These are phyloP conservation scores for Cyamopsis tetragonoloba DNA, from an alignment of 306 rosid species.

Conservation along the genomic window DNA sequence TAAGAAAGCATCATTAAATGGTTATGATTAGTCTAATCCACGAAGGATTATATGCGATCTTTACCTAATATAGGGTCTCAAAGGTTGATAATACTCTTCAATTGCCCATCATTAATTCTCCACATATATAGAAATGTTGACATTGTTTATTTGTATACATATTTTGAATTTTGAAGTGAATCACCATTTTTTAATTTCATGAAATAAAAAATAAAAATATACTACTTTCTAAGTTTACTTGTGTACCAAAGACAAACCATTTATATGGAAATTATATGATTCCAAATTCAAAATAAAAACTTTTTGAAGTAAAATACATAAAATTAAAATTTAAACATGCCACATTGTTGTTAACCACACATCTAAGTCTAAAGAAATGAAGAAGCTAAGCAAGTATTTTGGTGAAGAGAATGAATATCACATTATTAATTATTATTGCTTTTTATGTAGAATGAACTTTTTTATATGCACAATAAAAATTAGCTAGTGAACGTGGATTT, in stretches of 20 bases:
- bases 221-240: background rate
- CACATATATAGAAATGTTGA: background rate
- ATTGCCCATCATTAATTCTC: background rate
- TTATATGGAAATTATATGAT: background rate
- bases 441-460: too few species aligned
- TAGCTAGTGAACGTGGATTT: too few species aligned
- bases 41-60: constrained; percentile 13
- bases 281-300: background rate
- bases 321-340: background rate
- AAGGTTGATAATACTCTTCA: background rate
- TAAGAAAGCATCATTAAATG: constrained; percentile 32
- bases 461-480: too few species aligned
- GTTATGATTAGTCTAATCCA: constrained; percentile 13
- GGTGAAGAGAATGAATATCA: too few species aligned
- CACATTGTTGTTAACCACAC: background rate
- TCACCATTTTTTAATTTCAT: background rate
- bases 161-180: too few species aligned
- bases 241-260: background rate
- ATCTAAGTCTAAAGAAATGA: too few species aligned
- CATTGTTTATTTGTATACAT: background rate
- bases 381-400: too few species aligned
- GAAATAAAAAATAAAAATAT: background rate
- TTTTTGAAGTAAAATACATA: background rate
- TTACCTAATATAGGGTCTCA: background rate
- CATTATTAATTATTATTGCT: too few species aligned